Percentiles rank a stretch among this genome's conserved stretches.
These are phyloP conservation scores for Modicella reniformis DNA, from an alignment of 371 early-diverging fungal species.

Conservation along the genomic window DNA sequence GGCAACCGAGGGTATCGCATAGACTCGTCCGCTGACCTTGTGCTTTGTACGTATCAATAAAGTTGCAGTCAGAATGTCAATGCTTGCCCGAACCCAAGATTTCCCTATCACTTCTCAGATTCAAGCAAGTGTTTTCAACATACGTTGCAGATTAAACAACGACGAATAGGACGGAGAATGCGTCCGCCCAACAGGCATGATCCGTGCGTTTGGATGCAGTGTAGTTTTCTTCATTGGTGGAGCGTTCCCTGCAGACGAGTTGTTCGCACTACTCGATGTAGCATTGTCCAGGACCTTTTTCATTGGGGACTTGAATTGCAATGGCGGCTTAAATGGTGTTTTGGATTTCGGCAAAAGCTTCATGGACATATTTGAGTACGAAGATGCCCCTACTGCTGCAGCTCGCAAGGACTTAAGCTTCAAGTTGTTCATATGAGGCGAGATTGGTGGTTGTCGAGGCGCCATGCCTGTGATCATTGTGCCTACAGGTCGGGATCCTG, in stretches of 20 bases:
- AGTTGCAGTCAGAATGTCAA: neutral
- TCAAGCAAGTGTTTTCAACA: neutral
- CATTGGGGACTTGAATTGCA: conserved; percentile 29
- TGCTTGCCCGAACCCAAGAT: too few species aligned
- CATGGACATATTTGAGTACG: conserved; percentile 1
- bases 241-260: too few species aligned
- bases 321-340: conserved; percentile 28
- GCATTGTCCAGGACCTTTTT: neutral
- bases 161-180: conserved; percentile 3
- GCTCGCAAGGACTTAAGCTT: conserved; percentile 33
- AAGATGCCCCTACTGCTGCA: neutral
- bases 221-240: conserved; percentile 2
- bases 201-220: conserved; percentile 27
- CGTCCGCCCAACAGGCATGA: neutral
- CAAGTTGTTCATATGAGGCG: conserved; percentile 42
- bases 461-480: neutral
- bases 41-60: neutral
- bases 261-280: neutral
- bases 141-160: conserved; percentile 30
- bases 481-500: neutral
- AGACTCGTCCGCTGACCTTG: conserved; percentile 4
- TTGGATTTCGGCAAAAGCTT: conserved; percentile 11
- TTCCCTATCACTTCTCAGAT: neutral
- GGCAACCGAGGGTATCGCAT: conserved; percentile 8
- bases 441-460: conserved; percentile 18